Evolutionary conservation across 768 basidiomycete genomes (phyloP).

Genomic region (Mycena indigotica): DNA sequence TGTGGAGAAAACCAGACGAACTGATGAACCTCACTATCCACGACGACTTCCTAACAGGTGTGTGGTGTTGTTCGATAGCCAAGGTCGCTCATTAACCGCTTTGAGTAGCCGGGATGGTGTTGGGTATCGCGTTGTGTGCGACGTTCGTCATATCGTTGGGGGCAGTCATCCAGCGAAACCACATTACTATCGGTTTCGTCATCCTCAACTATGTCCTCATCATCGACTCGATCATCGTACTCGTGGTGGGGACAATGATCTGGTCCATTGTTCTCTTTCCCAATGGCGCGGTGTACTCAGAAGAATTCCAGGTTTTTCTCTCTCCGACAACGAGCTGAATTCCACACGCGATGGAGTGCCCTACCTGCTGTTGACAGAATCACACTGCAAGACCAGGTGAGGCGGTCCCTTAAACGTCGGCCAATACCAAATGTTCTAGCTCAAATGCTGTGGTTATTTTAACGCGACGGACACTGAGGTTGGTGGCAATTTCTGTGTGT

Average conservation of each 20-base stretch:
- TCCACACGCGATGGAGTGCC: constrained; percentile 56
- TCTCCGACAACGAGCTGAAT: constrained; percentile 69
- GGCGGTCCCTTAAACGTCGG: constrained; percentile 17
- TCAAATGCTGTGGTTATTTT: constrained; percentile 87
- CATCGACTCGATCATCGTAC: constrained; percentile 58
- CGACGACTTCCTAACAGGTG: constrained; percentile 59
- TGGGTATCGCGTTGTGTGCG: constrained; percentile 66
- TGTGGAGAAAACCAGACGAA: constrained; percentile 70
- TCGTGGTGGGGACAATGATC: constrained; percentile 68
- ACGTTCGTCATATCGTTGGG: constrained; percentile 73
- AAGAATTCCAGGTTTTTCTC: no score
- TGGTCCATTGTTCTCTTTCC: no score
- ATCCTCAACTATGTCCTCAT: constrained; percentile 78
- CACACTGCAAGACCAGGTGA: constrained; percentile 72
- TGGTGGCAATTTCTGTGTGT: constrained; percentile 67
- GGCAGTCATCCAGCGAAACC: constrained; percentile 70
- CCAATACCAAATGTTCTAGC: constrained; percentile 42
- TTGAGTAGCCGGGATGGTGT: constrained; percentile 61
- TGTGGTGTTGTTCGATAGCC: constrained; percentile 25
- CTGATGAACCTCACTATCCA: constrained; percentile 75
- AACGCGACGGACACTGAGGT: constrained; percentile 60
- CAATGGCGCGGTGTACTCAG: no score
- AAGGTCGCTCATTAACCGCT: not conserved
- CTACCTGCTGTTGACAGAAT: constrained; percentile 50
- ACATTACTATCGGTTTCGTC: constrained; percentile 69